Conservation (phyloP, 208 protist genomes). For the Tetramitus jugosus region DNA sequence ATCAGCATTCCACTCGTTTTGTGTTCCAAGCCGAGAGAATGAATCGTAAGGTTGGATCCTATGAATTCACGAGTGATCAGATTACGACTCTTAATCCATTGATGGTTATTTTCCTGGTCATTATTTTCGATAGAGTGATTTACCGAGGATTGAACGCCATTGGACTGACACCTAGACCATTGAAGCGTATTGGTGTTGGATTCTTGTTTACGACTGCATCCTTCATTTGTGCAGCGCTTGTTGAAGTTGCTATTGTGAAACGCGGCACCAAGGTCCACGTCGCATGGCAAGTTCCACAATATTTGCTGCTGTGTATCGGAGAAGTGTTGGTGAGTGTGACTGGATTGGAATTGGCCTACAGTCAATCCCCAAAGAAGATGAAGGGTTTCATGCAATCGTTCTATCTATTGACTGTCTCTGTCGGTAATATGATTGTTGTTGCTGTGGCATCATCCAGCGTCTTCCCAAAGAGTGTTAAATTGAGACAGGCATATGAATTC, state of each 20-base stretch:
- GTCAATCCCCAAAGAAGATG: conserved; percentile 18
- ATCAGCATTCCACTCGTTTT: conserved; percentile 9
- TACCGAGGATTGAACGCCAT: conserved; percentile 32
- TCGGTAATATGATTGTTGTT: conserved; percentile 46
- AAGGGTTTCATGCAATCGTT: conserved; percentile 1
- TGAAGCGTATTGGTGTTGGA: conserved; percentile 37
- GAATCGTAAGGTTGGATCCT: conserved; percentile 31
- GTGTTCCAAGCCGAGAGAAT: conserved; percentile 35
- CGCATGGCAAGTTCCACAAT: conserved; percentile 44
- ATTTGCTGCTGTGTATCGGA: conserved; percentile 33
- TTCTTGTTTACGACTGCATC: conserved; percentile 38
- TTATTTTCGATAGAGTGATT: conserved; percentile 40
- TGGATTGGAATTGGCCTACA: conserved; percentile 1
- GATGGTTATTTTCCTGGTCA: conserved; percentile 43
- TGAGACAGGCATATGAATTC: conserved; percentile 32
- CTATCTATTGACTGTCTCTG: conserved; percentile 26
- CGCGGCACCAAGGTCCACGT: conserved; percentile 30
- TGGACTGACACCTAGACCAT: conserved; percentile 31
- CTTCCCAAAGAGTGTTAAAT: conserved; percentile 11
- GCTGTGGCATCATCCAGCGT: conserved; percentile 32
- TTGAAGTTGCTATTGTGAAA: conserved; percentile 35
- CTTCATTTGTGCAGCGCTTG: conserved; percentile 37
- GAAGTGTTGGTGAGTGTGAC: conserved; percentile 48
- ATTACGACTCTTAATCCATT: conserved; percentile 44
- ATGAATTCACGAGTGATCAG: conserved; percentile 38